Base-by-base conservation (phyloP, 371 early-diverging fungal genomes). In the Parasitella parasitica region DNA sequence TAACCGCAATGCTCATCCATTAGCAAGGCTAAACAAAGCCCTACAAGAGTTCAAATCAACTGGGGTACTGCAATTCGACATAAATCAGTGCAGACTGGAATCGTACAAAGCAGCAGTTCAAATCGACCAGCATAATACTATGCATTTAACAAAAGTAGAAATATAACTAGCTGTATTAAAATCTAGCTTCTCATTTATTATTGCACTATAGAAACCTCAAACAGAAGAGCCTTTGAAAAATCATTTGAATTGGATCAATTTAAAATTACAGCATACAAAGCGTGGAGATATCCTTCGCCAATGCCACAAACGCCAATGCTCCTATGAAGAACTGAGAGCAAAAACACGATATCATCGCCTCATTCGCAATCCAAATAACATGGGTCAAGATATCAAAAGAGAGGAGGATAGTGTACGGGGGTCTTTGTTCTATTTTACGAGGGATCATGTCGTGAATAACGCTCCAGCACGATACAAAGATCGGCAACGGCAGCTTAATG, bases 311-410 rank as follows among this genome's bases (percentile, higher is more conserved):
- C 15, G 20, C 6, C 41, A 41, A 7, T 41, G 7, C 9, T 71
- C 71, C 1, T 60, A 73, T 35, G 77, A 76, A 30, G 77, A 72
- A 35, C 11, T 72, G 20, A 55, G 73, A 53, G 63, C 62, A 4
- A 66, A 15, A 12, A 18, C 37, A 36, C n/a, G 30, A 39, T 20
- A 22, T 24, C 11, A 34, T 13, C 13, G 37, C 6, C 26, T 54
- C 18, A 26, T 54, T 5, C 11, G 15, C 56, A 41, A 41, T 16
- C 8, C 41, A 41, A 18, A 4, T 20, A 20, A 20, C 41, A 41
- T 41, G 41, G 20, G 41, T 41, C 41, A 41, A 41, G n/a, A 20
- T 41, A 41, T 41, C 41, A 41, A 41, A 41, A 41, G 20, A 41
- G 41, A 20, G 41, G 41, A 20, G 41, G 20, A 8, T 18, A 41